Conservation (phyloP, 2,329 filamentous ascomycete genomes). For the Neonectria neomacrospora region DNA sequence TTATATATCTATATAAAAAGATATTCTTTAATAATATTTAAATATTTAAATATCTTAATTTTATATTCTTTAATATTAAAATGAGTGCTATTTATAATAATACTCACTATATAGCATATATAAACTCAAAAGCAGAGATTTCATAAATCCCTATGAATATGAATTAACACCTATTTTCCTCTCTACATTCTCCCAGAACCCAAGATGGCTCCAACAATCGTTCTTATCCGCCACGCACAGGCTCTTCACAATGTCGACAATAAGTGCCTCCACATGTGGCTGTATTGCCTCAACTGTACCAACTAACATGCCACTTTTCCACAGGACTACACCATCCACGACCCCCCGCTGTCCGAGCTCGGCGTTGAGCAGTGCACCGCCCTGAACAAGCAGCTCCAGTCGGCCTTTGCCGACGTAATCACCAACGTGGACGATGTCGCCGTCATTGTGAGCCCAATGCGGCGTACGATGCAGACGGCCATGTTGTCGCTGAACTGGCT, state of each 20-base stretch:
- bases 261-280: conserved; percentile 51
- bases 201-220: conserved; percentile 68
- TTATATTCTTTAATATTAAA: too few species aligned
- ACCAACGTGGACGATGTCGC: conserved; percentile 52
- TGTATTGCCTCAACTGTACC: background rate
- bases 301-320: conserved; percentile 22
- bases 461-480: conserved; percentile 73
- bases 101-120: too few species aligned
- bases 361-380: conserved; percentile 61
- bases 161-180: too few species aligned
- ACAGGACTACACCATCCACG: conserved; percentile 62
- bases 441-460: conserved; percentile 73
- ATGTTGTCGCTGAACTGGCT: conserved; percentile 68
- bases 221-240: conserved; percentile 92
- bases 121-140: too few species aligned
- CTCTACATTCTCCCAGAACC: too few species aligned
- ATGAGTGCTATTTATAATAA: too few species aligned
- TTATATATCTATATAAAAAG: too few species aligned
- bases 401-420: conserved; percentile 50
- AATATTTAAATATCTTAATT: too few species aligned
- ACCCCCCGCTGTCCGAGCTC: conserved; percentile 62
- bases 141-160: too few species aligned
- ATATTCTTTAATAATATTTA: too few species aligned
- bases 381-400: conserved; percentile 55
- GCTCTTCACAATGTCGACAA: conserved; percentile 65